Evolutionary conservation across 2,329 filamentous ascomycete species (phyloP).

Genomic region (Alternaria brassicae): DNA sequence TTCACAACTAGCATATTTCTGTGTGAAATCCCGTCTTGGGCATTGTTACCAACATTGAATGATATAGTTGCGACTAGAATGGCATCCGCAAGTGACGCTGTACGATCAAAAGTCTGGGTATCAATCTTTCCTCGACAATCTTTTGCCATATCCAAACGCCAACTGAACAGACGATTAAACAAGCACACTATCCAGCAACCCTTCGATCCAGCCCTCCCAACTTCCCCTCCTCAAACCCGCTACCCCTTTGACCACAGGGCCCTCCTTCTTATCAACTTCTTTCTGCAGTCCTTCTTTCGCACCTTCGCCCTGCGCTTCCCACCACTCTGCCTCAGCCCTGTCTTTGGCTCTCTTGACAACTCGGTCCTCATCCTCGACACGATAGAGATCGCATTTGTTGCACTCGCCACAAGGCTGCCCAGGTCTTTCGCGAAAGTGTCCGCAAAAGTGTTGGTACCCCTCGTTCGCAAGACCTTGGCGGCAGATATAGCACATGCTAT

Average conservation of each 20-base stretch:
- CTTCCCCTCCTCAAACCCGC: conserved; percentile 16
- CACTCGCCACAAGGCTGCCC: conserved; percentile 80
- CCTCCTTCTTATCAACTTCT: conserved; percentile 25
- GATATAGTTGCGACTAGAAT: not conserved
- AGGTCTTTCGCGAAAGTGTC: conserved; percentile 86
- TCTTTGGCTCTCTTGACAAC: conserved; percentile 52
- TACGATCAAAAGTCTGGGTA: not conserved
- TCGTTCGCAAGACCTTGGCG: conserved; percentile 67
- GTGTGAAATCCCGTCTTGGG: not conserved
- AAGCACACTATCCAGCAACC: conserved; percentile 24
- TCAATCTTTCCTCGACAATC: not conserved
- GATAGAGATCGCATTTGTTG: conserved; percentile 62
- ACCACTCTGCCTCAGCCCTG: conserved; percentile 56
- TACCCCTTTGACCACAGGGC: conserved; percentile 9
- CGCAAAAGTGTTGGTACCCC: conserved; percentile 93
- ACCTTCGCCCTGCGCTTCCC: conserved; percentile 49
- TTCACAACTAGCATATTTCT: not conserved
- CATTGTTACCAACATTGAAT: not conserved
- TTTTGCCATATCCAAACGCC: conserved; percentile 1
- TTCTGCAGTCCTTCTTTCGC: conserved; percentile 32
- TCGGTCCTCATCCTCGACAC: conserved; percentile 56
- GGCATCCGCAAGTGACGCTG: not conserved
- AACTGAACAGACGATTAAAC: conserved; percentile 13
- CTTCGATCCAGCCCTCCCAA: conserved; percentile 33
- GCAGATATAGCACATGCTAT: conserved; percentile 98